Conservation (phyloP, 2,329 filamentous ascomycete species). For the Myriosclerotinia duriaeana region DNA sequence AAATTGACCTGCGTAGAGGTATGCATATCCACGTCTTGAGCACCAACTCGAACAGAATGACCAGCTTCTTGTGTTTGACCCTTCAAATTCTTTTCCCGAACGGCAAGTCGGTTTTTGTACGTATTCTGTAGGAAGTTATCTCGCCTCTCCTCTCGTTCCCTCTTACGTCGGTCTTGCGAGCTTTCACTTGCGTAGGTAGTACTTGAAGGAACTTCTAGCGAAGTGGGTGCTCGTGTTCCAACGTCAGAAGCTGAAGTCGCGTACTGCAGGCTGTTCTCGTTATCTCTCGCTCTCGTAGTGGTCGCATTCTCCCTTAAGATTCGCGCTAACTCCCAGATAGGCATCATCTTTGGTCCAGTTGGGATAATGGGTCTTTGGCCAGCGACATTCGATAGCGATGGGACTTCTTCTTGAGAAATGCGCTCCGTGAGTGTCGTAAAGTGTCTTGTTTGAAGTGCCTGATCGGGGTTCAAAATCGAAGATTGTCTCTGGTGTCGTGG, state of each 20-base stretch:
- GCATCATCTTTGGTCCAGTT: not conserved
- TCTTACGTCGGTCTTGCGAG: not conserved
- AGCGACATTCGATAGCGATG: not conserved
- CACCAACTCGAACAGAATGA: not conserved
- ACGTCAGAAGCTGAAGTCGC: not conserved
- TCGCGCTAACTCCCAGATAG: not conserved
- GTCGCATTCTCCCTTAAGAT: not conserved
- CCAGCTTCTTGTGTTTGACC: not conserved
- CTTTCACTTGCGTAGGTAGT: not conserved
- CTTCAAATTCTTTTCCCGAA: not conserved
- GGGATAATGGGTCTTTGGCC: not conserved
- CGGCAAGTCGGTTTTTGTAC: not conserved
- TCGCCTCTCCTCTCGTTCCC: not conserved
- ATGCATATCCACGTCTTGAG: not conserved
- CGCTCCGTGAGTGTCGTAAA: rapidly evolving
- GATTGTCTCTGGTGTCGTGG: not conserved
- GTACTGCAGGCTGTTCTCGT: not conserved
- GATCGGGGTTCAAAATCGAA: not conserved
- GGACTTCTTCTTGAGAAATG: not conserved
- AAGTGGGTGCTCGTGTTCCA: not conserved
- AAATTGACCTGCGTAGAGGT: not conserved
- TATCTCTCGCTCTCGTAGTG: too few relatives aligned
- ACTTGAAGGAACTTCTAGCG: not conserved
- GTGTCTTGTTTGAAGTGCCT: not conserved
- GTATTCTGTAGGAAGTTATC: not conserved